Evolutionary conservation across 495 filamentous ascomycete genomes (phyloP), one percentile per base, ranked within the genome.

Genomic region (Aspergillus saccharolyticus): DNA sequence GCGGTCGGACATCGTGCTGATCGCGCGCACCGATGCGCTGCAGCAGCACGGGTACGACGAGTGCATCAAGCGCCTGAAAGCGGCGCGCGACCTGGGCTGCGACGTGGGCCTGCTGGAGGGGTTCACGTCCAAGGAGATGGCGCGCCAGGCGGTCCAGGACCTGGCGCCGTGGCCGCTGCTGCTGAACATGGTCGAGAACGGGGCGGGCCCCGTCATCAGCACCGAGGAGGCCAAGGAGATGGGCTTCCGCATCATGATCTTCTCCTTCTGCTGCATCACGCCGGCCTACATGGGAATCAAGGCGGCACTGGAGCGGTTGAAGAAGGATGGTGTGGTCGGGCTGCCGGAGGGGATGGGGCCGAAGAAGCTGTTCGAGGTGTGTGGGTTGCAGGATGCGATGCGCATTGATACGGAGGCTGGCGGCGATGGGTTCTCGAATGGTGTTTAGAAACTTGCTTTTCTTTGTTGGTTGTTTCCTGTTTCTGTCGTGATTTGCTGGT

Each of bases 61-160:
- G 52, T 84, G 82, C 6, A 68, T 88, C 10, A 43, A 51, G 0
- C 71, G 86, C 10, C 64, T 89, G 21, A 76, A 77, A 59, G 80
- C 78, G 0, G 85, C 85, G 2, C 67, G 78, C 10, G 74, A 78
- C 1, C 69, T 77, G 28, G 83, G 86, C 20, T 84, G 84, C 1
- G 86, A 89, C 57, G 83, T 84, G 0, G 83, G 75, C 16, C 80
- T 89, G 42, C 74, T 90, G 1, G 86, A 89, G 62, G 86, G 83
- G 0, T 73, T 87, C 52, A 80, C 78, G 16, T 78, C 67, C 3
- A 77, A 78, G 53, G 81, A 85, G 21, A 69, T 85, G 64, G 78
- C 78, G 2, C 66, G 68, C 5, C 70, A 77, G 52, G 80, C 77
- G 0, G 76, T 83, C 4, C 67, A 79, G 52, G 82, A 82, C 39